Evolutionary conservation across 1,284 basidiomycete species (phyloP), one percentile per base, ranked within the genome.

Genomic region (Anthracocystis setariae): DNA sequence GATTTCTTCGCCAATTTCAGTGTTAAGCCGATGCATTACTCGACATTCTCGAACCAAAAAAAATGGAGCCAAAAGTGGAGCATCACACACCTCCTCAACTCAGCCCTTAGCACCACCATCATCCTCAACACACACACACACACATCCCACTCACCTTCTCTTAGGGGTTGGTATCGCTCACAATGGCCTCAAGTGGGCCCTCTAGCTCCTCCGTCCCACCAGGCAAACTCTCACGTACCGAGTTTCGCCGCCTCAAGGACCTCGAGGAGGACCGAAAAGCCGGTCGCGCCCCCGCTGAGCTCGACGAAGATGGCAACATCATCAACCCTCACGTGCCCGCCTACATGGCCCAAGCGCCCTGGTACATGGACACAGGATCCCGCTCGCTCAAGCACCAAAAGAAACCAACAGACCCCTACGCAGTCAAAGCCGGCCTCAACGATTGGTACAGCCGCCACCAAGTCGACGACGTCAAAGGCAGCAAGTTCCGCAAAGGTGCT

Each of bases 321-420:
- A 97, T 98, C 85, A 99, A 98, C 82, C 96, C 96, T 33, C 95
- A 98, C 85, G 97, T 98, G 84, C 95, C 95, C 83, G 47, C 70
- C 48, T 85, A 84, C 73, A 85, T 85, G 84, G 78, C 83, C 7
- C 93, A 97, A 84, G 95, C 93, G 17, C 96, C 96, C 71, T 99
- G 96, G 96, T 99, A 98, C 84, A 88, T 97, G 78, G 92, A 94
- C 84, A 92, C 92, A 45, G 91, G 78, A 10, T 79, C 89, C 38
- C 92, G 94, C 1, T 93, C 93, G 9, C 88, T 99, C 55, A 91
- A 89, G 80, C 95, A 98, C 87, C 96, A 98, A 64, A 84, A 84
- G 60, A 85, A 91, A 91, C 81, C 89, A 88, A 70, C 83, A 25
- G 59, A 71, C n/a, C 88, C 90, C 48, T 90, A 91, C 71, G 86